A percentile compares a stretch with the other conserved stretches of the same genome.
Conservation (phyloP, 2,329 filamentous ascomycete genomes). For the Fusarium sp. region DNA sequence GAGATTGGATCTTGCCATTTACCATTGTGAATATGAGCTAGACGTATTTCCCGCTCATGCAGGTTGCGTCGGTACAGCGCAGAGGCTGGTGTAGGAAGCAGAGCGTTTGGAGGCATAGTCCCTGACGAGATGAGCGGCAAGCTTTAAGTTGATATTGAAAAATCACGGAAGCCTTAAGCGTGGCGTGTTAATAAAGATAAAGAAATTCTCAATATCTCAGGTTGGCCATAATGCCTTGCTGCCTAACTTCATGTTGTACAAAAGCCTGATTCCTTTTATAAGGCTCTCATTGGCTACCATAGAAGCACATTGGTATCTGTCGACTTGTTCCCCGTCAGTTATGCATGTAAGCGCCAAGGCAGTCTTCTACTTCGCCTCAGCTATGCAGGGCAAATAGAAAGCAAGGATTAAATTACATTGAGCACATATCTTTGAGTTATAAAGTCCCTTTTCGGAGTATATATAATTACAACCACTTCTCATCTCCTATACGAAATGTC, state of each 20-base stretch:
- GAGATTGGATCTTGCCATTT: neutral
- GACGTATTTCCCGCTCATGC: neutral
- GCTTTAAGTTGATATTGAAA: neutral
- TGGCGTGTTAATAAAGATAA: neutral
- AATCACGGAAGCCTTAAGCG: neutral
- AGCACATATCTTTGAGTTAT: neutral
- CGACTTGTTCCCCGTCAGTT: neutral
- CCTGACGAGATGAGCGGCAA: accelerated
- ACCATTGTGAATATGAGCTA: neutral
- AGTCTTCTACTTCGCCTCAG: neutral
- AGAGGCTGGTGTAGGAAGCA: accelerated
- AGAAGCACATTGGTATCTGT: neutral
- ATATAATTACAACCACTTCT: neutral
- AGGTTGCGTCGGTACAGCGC: neutral
- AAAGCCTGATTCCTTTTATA: neutral
- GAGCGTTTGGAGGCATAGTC: neutral
- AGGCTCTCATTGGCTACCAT: neutral
- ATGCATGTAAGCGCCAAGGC: neutral
- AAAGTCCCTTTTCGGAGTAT: neutral
- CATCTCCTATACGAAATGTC: neutral
- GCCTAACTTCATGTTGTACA: neutral
- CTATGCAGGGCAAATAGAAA: neutral
- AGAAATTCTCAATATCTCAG: accelerated
- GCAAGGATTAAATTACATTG: neutral
- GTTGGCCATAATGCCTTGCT: neutral